Evolutionary conservation across 2,329 filamentous ascomycete species (phyloP), one percentile per base, ranked within the genome.

Genomic region (Xylaria sp.): DNA sequence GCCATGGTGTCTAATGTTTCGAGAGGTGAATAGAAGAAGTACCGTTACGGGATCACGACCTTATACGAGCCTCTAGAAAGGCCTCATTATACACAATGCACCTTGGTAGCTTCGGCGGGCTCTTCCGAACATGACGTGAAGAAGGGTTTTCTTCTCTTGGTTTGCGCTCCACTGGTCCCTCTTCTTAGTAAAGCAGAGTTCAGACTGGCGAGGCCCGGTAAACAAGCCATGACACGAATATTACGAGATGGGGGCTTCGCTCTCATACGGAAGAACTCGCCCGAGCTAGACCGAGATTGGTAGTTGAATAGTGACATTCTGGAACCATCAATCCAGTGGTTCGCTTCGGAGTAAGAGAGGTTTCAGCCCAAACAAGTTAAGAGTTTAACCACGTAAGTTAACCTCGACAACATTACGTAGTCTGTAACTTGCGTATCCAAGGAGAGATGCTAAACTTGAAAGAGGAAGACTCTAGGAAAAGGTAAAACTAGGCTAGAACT

Each of bases 1-100:
- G 76, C 72, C 76, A 77, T 77, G 28, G 32, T 71, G 43, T 59
- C 39, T 41, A 53, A 15, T 63, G 46, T 45, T 9, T 43, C 9
- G 39, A 55, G 20, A 46, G 6, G 4, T 30, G 53, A 52, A 9
- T 13, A n/a, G 28, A 25, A 10, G 45, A 18, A 32, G 13, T 58
- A 60, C 18, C 50, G 13, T 56, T 32, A 23, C 32, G 23, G 36
- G 36, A 43, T 12, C 20, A 52, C 36, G 25, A 60, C 20, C 28
- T 43, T 20, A 53, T 58, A 63, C 25, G 20, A 63, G 48, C 18
- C 50, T 60, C 50, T 63, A 45, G 60, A 52, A 65, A 59, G 59
- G 25, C 25, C 34, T 13, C 45, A 50, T 10, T 13, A 61, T 52
- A 32, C 9, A 41, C 43, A 60, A 5, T 36, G 25, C 20, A 59